Conservation (phyloP, 78 protist species). For the Emiliania huxleyi region DNA sequence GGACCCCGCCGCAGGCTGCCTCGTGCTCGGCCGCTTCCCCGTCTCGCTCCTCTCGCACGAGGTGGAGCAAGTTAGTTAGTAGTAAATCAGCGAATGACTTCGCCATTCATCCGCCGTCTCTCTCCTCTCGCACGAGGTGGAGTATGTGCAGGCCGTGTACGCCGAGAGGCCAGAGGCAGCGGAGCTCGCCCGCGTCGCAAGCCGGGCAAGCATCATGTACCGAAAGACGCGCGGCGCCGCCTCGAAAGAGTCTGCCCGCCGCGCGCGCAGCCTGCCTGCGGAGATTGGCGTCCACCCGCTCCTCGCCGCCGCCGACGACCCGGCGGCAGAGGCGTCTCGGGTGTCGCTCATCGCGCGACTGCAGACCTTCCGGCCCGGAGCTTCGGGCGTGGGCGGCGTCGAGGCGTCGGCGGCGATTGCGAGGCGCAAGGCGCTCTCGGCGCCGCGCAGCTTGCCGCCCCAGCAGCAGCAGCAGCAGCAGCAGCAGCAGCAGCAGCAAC, state of each 20-base stretch:
- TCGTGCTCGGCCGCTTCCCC: background rate
- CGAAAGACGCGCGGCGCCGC: constrained; percentile 69
- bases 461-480: too few relatives aligned
- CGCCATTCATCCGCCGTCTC: background rate
- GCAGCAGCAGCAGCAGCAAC: too few relatives aligned
- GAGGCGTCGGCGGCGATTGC: too few relatives aligned
- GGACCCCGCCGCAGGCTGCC: background rate
- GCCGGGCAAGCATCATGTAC: constrained; percentile 45
- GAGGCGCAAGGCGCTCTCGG: too few relatives aligned
- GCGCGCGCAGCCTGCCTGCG: constrained; percentile 51
- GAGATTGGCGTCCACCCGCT: background rate
- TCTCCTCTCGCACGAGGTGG: background rate
- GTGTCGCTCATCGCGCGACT: background rate
- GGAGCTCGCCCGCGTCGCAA: background rate
- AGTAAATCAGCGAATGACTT: too few relatives aligned
- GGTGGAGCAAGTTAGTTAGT: too few relatives aligned
- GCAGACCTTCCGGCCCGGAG: background rate
- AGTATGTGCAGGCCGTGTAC: constrained; percentile 2
- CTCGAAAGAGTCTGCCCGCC: constrained; percentile 55
- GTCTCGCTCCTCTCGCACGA: background rate
- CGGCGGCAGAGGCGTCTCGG: background rate
- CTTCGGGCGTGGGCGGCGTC: background rate
- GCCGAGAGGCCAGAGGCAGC: background rate
- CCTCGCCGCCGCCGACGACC: background rate
- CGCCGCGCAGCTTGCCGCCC: too few relatives aligned